Base-by-base conservation (phyloP, 140 eudicot species). In the Oenanthe javanica region DNA sequence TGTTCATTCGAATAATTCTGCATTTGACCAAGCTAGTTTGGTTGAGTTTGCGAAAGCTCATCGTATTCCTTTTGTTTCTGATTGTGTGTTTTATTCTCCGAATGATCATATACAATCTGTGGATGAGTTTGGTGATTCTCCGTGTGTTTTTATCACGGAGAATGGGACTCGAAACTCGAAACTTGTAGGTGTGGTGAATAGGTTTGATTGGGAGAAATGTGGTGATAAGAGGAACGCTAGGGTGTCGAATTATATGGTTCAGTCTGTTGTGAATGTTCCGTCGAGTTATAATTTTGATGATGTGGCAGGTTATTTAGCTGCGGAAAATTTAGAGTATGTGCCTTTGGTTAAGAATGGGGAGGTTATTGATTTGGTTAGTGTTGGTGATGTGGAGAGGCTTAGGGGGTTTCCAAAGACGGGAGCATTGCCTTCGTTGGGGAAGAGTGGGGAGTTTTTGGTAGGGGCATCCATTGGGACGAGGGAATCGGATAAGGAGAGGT, bases 401-500 rank as follows among this genome's bases (percentile, higher is more conserved):
- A 73, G 48, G 54, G 91, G 86, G 16, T 90, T 85, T 51, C 98
- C 96, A 4, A 94, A 92, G 59, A 10, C 75, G 14, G 87, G 77
- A 4, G 97, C 97, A 10, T 27, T 87, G 78, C 96, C 97, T 0
- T 89, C 97, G 0, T 52, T 94, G 27, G 97, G 90, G 0, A 1
- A 84, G 0, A 84, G 87, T 21, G 98, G 98, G 42, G 67, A 80
- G 75, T 94, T 90, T 75, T 61, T 94, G 86, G 96, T 90, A 0
- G 97, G 96, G 23, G 97, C 93, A 0, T 85, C 98, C 0, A 90
- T 94, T 77, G 98, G 98, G 70, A 92, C 97, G 2, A 84, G 97
- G 83, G 97, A 94, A 59, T 79, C 85, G 42, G 98, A 94, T 78
- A 94, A 90, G 79, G 89, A 86, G 89, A 92, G 97, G 77, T 72